Conservation (phyloP, 2,329 filamentous ascomycete species). For the Diplodia sapinea region DNA sequence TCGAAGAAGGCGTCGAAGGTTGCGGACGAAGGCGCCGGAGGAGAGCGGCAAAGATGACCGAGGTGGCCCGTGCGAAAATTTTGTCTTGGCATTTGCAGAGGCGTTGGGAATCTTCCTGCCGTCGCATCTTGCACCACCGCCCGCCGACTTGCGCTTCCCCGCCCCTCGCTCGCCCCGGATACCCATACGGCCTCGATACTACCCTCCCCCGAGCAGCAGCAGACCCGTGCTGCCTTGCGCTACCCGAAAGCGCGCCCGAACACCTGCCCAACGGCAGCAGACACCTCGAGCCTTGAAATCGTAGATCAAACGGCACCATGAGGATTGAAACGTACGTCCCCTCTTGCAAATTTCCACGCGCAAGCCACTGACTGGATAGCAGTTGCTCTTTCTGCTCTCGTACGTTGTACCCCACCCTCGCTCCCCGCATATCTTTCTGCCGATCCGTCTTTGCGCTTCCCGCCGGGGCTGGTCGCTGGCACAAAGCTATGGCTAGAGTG, state of each 20-base stretch:
- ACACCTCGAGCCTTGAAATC: background rate
- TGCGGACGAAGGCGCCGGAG: slow-evolving; percentile 20
- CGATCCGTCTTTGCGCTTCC: background rate
- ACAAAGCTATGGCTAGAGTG: background rate
- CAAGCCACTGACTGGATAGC: background rate
- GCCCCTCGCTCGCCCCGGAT: slow-evolving; percentile 8
- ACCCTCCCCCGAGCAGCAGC: background rate
- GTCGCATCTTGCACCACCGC: slow-evolving; percentile 25
- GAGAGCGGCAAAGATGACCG: slow-evolving; percentile 28
- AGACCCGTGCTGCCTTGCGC: background rate
- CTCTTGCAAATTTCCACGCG: background rate
- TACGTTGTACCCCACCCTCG: background rate
- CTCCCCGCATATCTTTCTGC: background rate
- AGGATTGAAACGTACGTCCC: slow-evolving; percentile 43
- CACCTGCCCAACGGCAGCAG: background rate
- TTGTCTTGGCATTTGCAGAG: slow-evolving; percentile 20
- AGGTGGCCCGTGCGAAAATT: slow-evolving; percentile 26
- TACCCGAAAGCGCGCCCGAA: background rate
- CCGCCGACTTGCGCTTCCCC: slow-evolving; percentile 7
- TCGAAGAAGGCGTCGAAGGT: slow-evolving; percentile 11
- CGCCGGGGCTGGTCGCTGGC: background rate
- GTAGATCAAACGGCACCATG: slow-evolving; percentile 37
- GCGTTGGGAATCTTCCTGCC: slow-evolving; percentile 26
- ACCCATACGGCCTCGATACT: background rate
- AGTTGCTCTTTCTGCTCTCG: slow-evolving; percentile 22